A percentile compares a stretch with the other conserved stretches of the same genome.
These are phyloP conservation scores for Phytophthora cryptogea DNA, from an alignment of 352 stramenopile genomes.

Conservation along the genomic window DNA sequence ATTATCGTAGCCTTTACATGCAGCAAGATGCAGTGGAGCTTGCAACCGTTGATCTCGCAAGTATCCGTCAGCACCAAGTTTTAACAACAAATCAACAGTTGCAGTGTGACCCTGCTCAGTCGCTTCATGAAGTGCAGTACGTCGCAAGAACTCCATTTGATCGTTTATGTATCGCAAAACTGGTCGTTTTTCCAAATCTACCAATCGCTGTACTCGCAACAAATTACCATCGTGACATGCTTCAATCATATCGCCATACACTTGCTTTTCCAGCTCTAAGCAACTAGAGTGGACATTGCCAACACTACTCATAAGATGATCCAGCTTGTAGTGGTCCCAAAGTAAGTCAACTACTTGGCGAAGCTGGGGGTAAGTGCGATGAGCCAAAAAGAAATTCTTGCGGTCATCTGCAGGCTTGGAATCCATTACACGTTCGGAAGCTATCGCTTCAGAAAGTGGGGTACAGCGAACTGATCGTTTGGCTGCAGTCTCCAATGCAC, in stretches of 20 bases:
- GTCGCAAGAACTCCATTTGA: conserved; percentile 40
- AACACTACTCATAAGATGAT: conserved; percentile 36
- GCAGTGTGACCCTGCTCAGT: conserved; percentile 62
- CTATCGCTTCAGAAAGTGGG: background rate
- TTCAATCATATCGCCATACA: conserved; percentile 61
- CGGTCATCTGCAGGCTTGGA: conserved; percentile 9
- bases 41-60: conserved; percentile 53
- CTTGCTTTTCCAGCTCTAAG: conserved; percentile 48
- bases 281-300: conserved; percentile 43
- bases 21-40: conserved; percentile 51
- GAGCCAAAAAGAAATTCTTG: conserved; percentile 46
- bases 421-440: conserved; percentile 4
- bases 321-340: conserved; percentile 51
- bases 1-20: conserved; percentile 46
- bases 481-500: conserved; percentile 52
- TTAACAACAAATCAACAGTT: conserved; percentile 61
- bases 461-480: background rate
- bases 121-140: conserved; percentile 62
- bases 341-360: conserved; percentile 72
- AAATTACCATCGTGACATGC: conserved; percentile 62
- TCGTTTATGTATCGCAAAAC: conserved; percentile 57
- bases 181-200: conserved; percentile 63
- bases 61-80: conserved; percentile 57
- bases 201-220: conserved; percentile 51
- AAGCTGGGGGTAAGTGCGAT: conserved; percentile 49